Evolutionary conservation across 2,329 filamentous ascomycete genomes (phyloP).

Genomic region (Ophiostoma tasmaniense): DNA sequence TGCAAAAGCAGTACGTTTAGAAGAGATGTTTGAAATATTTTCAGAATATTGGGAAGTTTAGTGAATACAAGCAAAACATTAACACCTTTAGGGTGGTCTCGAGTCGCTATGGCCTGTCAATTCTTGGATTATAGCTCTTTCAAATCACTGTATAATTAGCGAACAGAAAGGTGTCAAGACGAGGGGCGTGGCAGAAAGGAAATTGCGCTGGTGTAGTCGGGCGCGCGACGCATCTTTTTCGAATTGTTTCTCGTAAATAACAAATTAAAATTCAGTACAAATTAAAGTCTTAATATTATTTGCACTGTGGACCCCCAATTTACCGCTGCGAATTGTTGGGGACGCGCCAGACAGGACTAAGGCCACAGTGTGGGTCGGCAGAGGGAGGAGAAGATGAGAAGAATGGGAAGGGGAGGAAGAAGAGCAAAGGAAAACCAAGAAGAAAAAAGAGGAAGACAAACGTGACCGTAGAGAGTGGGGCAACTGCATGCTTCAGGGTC

Average conservation of each 20-base stretch:
- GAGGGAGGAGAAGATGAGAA: not conserved
- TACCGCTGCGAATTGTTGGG: not conserved
- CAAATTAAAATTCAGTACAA: not conserved
- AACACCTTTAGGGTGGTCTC: not conserved
- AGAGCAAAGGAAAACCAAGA: not conserved
- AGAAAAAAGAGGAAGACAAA: not conserved
- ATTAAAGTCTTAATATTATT: not conserved
- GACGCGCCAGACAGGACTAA: not conserved
- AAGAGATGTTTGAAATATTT: not conserved
- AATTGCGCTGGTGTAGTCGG: not conserved
- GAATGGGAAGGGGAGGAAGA: not conserved
- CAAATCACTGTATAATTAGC: not conserved
- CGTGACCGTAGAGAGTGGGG: not conserved
- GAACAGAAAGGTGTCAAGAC: not conserved
- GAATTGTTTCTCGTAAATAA: not conserved
- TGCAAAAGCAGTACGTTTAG: not conserved
- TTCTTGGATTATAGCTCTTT: not conserved
- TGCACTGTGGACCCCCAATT: not conserved
- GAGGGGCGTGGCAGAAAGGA: constrained; percentile 1
- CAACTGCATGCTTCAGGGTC: not conserved
- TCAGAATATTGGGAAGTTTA: not conserved
- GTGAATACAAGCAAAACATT: not conserved
- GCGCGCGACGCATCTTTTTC: not conserved
- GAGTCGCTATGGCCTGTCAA: not conserved
- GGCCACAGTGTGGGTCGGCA: not conserved